Conservation (phyloP, 208 protist genomes). For the Acanthamoeba rhysodes region DNA sequence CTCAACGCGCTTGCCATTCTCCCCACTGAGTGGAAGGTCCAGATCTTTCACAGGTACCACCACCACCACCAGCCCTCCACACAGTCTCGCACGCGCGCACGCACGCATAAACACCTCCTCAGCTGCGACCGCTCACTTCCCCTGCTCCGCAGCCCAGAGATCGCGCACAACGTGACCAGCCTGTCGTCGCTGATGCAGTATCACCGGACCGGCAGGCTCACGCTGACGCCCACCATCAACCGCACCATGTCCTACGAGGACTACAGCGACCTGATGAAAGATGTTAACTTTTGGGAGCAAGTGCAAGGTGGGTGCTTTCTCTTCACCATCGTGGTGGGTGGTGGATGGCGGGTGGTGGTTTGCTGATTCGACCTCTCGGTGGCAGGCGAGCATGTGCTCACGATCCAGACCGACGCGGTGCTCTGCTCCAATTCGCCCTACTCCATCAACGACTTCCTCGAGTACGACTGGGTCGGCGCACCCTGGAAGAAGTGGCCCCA, state of each 20-base stretch:
- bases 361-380: not conserved
- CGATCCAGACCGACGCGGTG: slow-evolving; percentile 24
- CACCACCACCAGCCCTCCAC: no score
- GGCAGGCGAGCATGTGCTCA: slow-evolving; percentile 25
- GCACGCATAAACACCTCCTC: not conserved
- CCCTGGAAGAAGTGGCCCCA: slow-evolving; percentile 43
- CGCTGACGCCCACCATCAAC: slow-evolving; percentile 38
- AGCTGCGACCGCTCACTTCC: no score
- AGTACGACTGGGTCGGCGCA: slow-evolving; percentile 30
- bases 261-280: slow-evolving; percentile 7
- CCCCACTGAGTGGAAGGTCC: not conserved
- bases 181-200: not conserved
- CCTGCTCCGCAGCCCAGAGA: not conserved
- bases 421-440: slow-evolving; percentile 12
- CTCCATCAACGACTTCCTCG: slow-evolving; percentile 48
- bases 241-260: slow-evolving; percentile 26
- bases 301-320: not conserved
- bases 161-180: not conserved
- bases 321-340: not conserved
- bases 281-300: not conserved
- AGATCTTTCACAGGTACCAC: slow-evolving; percentile 22
- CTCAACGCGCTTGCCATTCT: slow-evolving; percentile 10
- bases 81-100: no score
- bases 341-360: not conserved
- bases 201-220: not conserved